phyloP scores from a whole-genome alignment of 306 rosid genomes.

The Sesbania bispinosa region DNA sequence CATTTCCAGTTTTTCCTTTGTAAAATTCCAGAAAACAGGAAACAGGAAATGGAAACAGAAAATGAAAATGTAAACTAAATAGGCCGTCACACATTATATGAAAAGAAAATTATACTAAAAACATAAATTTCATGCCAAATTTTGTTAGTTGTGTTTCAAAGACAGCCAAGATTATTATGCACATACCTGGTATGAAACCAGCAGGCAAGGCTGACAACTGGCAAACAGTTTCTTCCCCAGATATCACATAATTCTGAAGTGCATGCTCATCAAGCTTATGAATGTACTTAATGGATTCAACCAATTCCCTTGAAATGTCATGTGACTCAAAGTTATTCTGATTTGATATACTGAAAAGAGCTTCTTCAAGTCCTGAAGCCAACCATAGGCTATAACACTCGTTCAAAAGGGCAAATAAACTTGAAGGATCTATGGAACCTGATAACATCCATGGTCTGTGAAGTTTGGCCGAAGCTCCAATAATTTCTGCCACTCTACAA shows the following conservation, averaged over 20 bases:
- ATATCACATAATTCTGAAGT: constrained; percentile 45
- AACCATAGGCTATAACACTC: constrained; percentile 72
- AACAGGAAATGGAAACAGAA: no score
- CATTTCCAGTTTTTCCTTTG: no score
- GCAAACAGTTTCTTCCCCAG: constrained; percentile 59
- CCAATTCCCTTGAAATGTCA: constrained; percentile 33
- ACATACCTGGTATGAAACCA: constrained; percentile 67
- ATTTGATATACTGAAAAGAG: constrained; percentile 50
- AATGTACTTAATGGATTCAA: constrained; percentile 60
- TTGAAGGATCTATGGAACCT: constrained; percentile 35
- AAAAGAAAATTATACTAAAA: not conserved
- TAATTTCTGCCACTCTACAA: constrained; percentile 66
- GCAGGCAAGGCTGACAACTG: constrained; percentile 64
- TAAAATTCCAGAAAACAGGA: no score
- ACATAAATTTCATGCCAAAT: not conserved
- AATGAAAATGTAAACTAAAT: no score
- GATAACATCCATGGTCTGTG: constrained; percentile 72
- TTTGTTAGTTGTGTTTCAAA: constrained; percentile 2
- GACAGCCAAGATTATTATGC: not conserved
- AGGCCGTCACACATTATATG: not conserved
- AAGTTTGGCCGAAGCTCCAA: constrained; percentile 63
- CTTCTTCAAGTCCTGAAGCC: constrained; percentile 73
- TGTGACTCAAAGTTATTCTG: constrained; percentile 30
- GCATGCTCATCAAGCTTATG: constrained; percentile 54
- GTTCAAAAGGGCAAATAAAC: constrained; percentile 48